Base-by-base conservation (phyloP, 371 early-diverging fungal genomes). In the Gilbertella persicaria region DNA sequence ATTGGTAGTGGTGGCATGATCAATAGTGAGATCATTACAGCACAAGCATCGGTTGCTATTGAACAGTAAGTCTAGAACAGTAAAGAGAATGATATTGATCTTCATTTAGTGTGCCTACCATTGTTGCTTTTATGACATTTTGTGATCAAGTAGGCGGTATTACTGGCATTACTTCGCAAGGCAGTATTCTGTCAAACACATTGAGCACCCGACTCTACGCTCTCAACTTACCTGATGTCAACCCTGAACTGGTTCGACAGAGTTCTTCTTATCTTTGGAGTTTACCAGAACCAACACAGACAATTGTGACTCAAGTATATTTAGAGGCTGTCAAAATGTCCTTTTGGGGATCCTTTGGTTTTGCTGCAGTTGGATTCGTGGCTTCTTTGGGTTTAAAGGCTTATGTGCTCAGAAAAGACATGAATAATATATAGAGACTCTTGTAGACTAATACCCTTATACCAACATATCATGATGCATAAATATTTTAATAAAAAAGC, bases 1-100 rank as follows among this genome's bases (percentile, higher is more conserved):
- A 49, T 86, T 7, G 90, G 87, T 12, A 83, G 80, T 20, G 88
- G 85, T 24, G 88, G 88, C 5, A 80, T 88, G 67, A 77, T 86
- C 50, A 75, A 78, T 39, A 65, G 66, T 44, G 65, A 64, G 30
- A 73, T 73, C n/a, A 71, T 73, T 24, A 67, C 74, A 10, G 74
- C 74, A 0, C 74, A 73, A 39, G 74, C 68, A 14, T 73, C 74
- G 0, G 74, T 73, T 20, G 20, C 59, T 16, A 42, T 70, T 25
- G 60, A 73, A 55, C 66, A 67, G 74, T 73, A 65, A 55, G 64
- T 45, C 1, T 16, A 14, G n/a, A 28, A 33, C 25, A 29, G 13
- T 42, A 26, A 2, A 6, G 21, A 8, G 7, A n/a, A 24, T 33
- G 20, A 42, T n/a, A 29, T 23, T 13, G 7, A 9, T 41, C 5